A percentile compares a stretch with the other conserved stretches of the same genome.
Evolutionary conservation across 2,329 filamentous ascomycete species (phyloP).

Genomic region (Talaromyces sp.): DNA sequence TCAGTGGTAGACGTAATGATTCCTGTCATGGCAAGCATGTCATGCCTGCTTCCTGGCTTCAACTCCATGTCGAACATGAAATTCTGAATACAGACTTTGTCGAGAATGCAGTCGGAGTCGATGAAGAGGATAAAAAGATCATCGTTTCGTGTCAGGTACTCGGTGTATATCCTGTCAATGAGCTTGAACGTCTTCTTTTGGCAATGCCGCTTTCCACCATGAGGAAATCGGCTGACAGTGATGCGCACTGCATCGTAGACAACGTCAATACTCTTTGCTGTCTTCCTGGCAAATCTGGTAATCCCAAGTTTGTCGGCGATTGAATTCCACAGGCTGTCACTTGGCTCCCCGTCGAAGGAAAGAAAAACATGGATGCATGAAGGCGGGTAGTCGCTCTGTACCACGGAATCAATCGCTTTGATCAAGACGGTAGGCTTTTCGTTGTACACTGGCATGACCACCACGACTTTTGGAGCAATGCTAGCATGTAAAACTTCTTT

Average conservation of each 20-base stretch:
- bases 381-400: conserved; percentile 87
- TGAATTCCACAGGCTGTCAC: conserved; percentile 82
- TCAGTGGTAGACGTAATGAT: conserved; percentile 92
- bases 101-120: conserved; percentile 92
- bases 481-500: conserved; percentile 78
- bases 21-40: conserved; percentile 96
- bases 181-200: conserved; percentile 91
- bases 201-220: conserved; percentile 89
- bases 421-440: conserved; percentile 80
- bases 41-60: conserved; percentile 81
- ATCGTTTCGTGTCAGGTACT: conserved; percentile 81
- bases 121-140: conserved; percentile 95
- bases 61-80: conserved; percentile 99
- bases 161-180: conserved; percentile 84
- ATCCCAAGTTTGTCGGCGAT: conserved; percentile 82
- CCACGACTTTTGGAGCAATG: conserved; percentile 86
- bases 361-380: conserved; percentile 92
- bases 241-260: conserved; percentile 75
- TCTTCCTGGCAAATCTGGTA: conserved; percentile 56
- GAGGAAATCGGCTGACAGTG: conserved; percentile 85
- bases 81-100: conserved; percentile 87
- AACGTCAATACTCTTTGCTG: conserved; percentile 74
- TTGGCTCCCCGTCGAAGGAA: conserved; percentile 85
- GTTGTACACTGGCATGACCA: conserved; percentile 96
- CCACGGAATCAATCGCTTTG: conserved; percentile 82